phyloP scores from a whole-genome alignment of 192 early-diverging fungal species.

The Coemansia sp. region DNA sequence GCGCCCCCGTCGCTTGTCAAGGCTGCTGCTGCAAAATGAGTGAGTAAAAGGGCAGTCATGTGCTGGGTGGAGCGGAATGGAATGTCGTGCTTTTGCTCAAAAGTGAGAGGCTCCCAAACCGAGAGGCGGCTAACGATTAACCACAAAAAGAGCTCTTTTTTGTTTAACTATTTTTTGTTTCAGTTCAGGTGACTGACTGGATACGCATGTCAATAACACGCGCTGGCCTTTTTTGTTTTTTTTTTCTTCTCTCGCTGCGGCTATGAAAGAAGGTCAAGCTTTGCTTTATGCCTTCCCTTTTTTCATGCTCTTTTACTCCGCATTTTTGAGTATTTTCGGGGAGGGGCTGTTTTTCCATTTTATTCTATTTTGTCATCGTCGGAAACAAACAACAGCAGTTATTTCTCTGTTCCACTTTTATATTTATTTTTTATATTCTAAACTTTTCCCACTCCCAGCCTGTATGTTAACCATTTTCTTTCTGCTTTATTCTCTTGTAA shows the following conservation, averaged over 20 bases:
- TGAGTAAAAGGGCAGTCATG: background rate
- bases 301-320: background rate
- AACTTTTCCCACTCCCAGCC: too few relatives aligned
- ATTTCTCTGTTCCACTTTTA: too few relatives aligned
- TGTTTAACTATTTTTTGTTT: too few relatives aligned
- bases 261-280: too few relatives aligned
- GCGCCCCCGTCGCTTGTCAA: conserved; percentile 58
- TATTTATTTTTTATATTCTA: too few relatives aligned
- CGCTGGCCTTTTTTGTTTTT: too few relatives aligned
- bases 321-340: background rate
- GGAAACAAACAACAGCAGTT: too few relatives aligned
- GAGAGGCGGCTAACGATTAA: background rate
- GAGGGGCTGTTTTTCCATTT: background rate
- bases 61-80: background rate
- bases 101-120: background rate
- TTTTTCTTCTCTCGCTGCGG: too few relatives aligned
- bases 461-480: background rate
- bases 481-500: background rate
- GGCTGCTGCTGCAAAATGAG: conserved; percentile 3
- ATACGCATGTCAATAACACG: too few relatives aligned
- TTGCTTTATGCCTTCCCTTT: background rate
- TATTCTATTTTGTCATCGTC: too few relatives aligned
- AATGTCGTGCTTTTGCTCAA: background rate
- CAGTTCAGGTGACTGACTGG: background rate
- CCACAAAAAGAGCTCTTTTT: background rate